phyloP scores from a whole-genome alignment of 371 early-diverging fungal genomes.

The Mortierella sp. region DNA sequence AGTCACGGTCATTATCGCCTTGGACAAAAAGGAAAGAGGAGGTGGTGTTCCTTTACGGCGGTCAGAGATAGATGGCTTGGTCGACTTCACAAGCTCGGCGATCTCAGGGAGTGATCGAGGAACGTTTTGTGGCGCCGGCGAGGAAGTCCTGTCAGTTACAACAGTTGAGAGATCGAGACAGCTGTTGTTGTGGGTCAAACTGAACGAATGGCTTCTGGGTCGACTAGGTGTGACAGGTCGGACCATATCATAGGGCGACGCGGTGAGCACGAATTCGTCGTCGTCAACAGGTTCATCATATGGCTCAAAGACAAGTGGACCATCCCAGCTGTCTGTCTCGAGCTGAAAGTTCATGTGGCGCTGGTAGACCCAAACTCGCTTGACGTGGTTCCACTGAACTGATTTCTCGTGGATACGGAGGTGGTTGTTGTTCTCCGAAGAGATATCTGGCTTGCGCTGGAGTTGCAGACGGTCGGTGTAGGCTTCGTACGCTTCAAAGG shows the following conservation, averaged over 20 bases:
- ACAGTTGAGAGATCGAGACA: neutral
- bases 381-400: slow-evolving; percentile 21
- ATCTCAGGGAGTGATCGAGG: neutral
- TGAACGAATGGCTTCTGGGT: neutral
- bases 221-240: neutral
- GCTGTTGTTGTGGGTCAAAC: neutral
- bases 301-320: neutral
- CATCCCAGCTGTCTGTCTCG: neutral
- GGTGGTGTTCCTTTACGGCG: neutral
- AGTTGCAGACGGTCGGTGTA: slow-evolving; percentile 14
- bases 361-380: slow-evolving; percentile 18
- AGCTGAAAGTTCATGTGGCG: slow-evolving; percentile 8
- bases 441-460: neutral
- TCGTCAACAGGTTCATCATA: slow-evolving; percentile 13
- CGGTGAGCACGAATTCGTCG: neutral
- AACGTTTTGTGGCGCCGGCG: neutral
- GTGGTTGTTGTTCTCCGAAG: neutral
- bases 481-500: slow-evolving; percentile 6
- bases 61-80: neutral
- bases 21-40: neutral
- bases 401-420: neutral
- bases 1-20: neutral
- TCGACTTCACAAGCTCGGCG: neutral
- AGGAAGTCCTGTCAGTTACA: neutral
- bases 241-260: neutral